These are phyloP conservation scores for Collariella sp. DNA, from an alignment of 495 filamentous ascomycete species.

Conservation along the genomic window DNA sequence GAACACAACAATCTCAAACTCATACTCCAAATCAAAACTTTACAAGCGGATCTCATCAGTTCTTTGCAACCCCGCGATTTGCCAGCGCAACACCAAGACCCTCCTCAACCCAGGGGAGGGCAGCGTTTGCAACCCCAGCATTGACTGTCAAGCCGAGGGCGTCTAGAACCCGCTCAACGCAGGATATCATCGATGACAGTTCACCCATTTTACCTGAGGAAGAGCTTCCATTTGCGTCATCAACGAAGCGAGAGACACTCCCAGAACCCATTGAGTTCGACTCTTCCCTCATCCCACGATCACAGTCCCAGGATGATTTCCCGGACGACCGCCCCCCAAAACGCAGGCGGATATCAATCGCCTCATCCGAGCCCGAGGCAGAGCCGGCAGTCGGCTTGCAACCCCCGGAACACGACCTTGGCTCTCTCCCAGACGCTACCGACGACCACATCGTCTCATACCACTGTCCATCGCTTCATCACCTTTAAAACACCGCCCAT, in stretches of 20 bases:
- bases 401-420: slow-evolving; percentile 9
- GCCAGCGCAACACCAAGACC: slow-evolving; percentile 22
- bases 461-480: background rate
- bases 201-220: background rate
- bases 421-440: slow-evolving; percentile 19
- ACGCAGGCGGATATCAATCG: slow-evolving; percentile 22
- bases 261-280: slow-evolving; percentile 31
- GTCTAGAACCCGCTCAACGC: slow-evolving; percentile 14
- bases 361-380: slow-evolving; percentile 11
- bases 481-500: background rate
- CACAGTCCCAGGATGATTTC: slow-evolving; percentile 5
- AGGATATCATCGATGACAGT: slow-evolving; percentile 27
- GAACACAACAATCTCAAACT: slow-evolving; percentile 21
- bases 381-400: slow-evolving; percentile 2
- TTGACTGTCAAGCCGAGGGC: slow-evolving; percentile 15
- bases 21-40: slow-evolving; percentile 27
- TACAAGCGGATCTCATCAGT: slow-evolving; percentile 24
- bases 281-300: slow-evolving; percentile 21
- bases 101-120: slow-evolving; percentile 12
- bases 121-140: slow-evolving; percentile 13
- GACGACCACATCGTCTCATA: slow-evolving; percentile 5
- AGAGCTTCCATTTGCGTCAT: background rate
- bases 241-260: slow-evolving; percentile 5
- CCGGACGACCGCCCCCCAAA: slow-evolving; percentile 19
- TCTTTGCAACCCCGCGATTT: slow-evolving; percentile 37